Conservation (phyloP, 257 asterid genomes). For the Solanum arcanum region DNA sequence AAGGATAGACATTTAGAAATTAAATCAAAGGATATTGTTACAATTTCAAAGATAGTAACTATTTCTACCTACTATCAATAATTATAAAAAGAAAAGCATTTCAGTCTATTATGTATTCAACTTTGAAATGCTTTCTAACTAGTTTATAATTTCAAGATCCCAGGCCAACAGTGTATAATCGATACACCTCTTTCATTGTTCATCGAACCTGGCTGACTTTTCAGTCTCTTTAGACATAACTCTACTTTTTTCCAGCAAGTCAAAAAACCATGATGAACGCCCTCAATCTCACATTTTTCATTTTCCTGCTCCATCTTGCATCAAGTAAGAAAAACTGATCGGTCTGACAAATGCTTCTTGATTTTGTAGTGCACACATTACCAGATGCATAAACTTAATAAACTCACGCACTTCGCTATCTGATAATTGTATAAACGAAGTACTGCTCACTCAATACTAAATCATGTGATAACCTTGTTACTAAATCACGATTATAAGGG, state of each 20-base stretch:
- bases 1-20: too few species aligned
- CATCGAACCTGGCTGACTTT: not conserved
- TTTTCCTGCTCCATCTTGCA: not conserved
- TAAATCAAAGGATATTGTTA: too few species aligned
- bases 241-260: not conserved
- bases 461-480: slow-evolving; percentile 24
- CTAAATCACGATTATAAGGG: slow-evolving; percentile 45
- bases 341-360: slow-evolving; percentile 9
- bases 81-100: too few species aligned
- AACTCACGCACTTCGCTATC: not conserved
- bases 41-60: too few species aligned
- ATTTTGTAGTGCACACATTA: slow-evolving; percentile 18
- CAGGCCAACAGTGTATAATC: not conserved
- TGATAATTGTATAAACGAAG: too few species aligned
- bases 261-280: not conserved
- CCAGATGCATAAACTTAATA: slow-evolving; percentile 26
- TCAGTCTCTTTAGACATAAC: not conserved
- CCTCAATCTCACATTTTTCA: not conserved
- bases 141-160: not conserved
- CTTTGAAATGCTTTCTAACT: too few species aligned
- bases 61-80: too few species aligned
- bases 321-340: slow-evolving; percentile 12
- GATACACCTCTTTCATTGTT: too few species aligned
- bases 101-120: too few species aligned
- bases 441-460: not conserved